Percentiles rank a stretch among this genome's conserved stretches.
Conservation (phyloP, 345 rosid species). For the Ailanthus altissimus region DNA sequence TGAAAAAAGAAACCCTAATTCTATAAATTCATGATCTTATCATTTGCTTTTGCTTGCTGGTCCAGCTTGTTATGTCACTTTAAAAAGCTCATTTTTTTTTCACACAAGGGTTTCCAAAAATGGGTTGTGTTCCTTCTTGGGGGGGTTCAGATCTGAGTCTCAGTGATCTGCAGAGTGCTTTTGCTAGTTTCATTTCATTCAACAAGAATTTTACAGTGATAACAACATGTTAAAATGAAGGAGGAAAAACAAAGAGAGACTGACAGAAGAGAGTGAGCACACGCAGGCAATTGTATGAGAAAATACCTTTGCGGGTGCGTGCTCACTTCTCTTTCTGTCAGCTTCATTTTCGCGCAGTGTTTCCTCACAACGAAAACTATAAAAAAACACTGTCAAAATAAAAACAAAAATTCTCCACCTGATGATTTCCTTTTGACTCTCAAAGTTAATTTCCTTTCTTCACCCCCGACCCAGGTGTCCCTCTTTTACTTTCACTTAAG, state of each 20-base stretch:
- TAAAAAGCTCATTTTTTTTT: not conserved
- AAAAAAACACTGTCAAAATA: not conserved
- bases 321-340: constrained; percentile 66
- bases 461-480: not conserved
- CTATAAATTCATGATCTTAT: not conserved
- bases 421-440: no score
- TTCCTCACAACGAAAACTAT: not conserved
- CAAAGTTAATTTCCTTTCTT: not conserved
- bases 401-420: not conserved
- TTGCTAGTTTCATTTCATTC: not conserved
- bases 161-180: not conserved
- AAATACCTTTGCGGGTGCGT: constrained; percentile 53
- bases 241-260: constrained; percentile 25
- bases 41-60: not conserved
- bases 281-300: constrained; percentile 55
- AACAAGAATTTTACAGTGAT: not conserved
- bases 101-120: not conserved
- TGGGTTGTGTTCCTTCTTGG: not conserved
- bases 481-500: not conserved
- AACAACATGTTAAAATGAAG: not conserved
- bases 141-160: constrained; percentile 15
- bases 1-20: constrained; percentile 24
- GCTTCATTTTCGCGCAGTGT: constrained; percentile 24
- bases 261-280: constrained; percentile 90
- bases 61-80: not conserved